Percentiles rank a stretch among this genome's conserved stretches.
Conservation (phyloP, 768 basidiomycete species). For the Boletus barrowsii region DNA sequence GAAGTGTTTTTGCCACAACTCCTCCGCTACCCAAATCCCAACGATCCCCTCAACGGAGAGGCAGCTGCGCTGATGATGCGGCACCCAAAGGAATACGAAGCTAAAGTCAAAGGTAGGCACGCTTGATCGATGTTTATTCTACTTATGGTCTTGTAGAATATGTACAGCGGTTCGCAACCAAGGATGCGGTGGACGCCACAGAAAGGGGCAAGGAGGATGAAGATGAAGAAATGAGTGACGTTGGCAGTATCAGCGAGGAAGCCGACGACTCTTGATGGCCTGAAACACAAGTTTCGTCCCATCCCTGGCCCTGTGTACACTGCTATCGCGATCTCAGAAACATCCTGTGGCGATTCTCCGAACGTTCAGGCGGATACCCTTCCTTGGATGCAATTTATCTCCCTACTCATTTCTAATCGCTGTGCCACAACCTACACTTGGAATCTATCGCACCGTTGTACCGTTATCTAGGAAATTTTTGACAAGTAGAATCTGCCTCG, state of each 20-base stretch:
- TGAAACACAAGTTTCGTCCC: slow-evolving; percentile 12
- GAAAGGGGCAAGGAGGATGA: slow-evolving; percentile 60
- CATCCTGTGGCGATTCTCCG: slow-evolving; percentile 13
- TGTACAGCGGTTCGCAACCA: slow-evolving; percentile 91
- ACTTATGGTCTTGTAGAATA: slow-evolving; percentile 60
- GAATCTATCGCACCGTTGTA: slow-evolving; percentile 30
- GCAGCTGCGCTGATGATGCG: slow-evolving; percentile 97
- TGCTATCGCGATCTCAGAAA: slow-evolving; percentile 16
- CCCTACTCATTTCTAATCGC: slow-evolving; percentile 17
- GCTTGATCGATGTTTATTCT: background rate
- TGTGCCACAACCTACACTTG: slow-evolving; percentile 20
- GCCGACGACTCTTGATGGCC: slow-evolving; percentile 37
- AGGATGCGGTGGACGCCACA: slow-evolving; percentile 81
- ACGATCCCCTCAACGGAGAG: slow-evolving; percentile 97
- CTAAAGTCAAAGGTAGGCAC: slow-evolving; percentile 81
- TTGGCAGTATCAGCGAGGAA: slow-evolving; percentile 77
- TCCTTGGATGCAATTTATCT: slow-evolving; percentile 17
- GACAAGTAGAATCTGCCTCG: slow-evolving; percentile 16
- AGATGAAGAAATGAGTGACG: slow-evolving; percentile 85
- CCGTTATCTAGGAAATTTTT: slow-evolving; percentile 28
- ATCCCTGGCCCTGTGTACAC: slow-evolving; percentile 10
- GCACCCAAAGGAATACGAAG: slow-evolving; percentile 93
- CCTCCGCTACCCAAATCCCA: slow-evolving; percentile 95
- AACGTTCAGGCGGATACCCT: slow-evolving; percentile 28
- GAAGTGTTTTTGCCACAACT: slow-evolving; percentile 98